Evolutionary conservation across 768 basidiomycete species (phyloP), one percentile per base, ranked within the genome.

Genomic region (Tricholoma bakamatsutake): DNA sequence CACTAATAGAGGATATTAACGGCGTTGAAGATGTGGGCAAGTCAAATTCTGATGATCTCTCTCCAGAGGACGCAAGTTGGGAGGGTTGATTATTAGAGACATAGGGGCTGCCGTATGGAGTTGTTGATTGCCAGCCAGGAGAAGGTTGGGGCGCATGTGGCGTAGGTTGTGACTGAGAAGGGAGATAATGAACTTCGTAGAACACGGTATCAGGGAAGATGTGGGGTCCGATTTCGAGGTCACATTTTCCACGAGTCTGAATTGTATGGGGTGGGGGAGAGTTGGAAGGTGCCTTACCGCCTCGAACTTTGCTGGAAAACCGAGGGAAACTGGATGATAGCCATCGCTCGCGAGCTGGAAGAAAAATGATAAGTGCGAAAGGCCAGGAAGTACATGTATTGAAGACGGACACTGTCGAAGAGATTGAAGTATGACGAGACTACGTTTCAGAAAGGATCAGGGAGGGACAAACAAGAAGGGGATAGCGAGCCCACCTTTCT

Each of bases 171-270:
- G 64, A 59, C 51, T 61, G 62, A 17, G 61, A 57, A 3, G 77
- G 69, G 17, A 83, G 75, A 68, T 90, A 91, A 63, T 84, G 79
- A 8, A 87, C 85, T 69, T 92, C 88, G 59, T 83, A 90, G 57
- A 93, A 73, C 0, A 78, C 73, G 0, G 88, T 90, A 21, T 84
- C 81, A 33, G 73, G 64, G 62, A 92, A 92, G 27, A 75, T 70
- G 66, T 90, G 88, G 12, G 90, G 90, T 5, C 90, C 90, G 31
- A 93, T 81, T 61, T 82, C 76, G 35, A 93, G 67, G 53, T 85
- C 81, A 66, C 84, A 91, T 64, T 75, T 81, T 45, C 88, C 88
- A 34, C 85, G 76, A 31, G 75, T 75, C 60, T 82, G 81, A 53
- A 84, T 79, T 1, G 80, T 84, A 64, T 90, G 87, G 0, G 86